These are phyloP conservation scores for Tagetes patula DNA, from an alignment of 129 eudicot genomes.

Conservation along the genomic window DNA sequence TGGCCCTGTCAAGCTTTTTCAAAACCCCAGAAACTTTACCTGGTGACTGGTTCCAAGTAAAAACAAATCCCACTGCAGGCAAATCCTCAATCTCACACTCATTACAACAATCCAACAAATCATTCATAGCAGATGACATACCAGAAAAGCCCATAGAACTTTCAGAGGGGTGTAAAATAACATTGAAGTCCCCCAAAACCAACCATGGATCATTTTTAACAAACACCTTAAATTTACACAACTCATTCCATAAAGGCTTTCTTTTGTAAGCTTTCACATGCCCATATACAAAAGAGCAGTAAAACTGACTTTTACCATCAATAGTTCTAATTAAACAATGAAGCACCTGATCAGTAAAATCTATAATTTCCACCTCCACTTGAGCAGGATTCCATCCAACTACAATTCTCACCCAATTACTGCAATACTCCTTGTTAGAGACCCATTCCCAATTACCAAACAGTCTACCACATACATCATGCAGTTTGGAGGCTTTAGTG, in stretches of 20 bases:
- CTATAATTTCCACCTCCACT: no score
- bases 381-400: no score
- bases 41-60: background rate
- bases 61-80: background rate
- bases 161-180: background rate
- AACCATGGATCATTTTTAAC: background rate
- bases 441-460: no score
- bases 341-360: no score
- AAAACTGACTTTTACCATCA: background rate
- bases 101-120: background rate
- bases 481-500: no score
- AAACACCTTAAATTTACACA: rapidly evolving
- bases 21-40: rapidly evolving
- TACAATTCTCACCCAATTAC: no score
- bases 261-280: background rate
- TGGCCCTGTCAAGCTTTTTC: background rate
- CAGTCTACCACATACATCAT: no score
- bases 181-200: background rate
- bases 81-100: background rate
- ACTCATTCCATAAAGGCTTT: background rate
- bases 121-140: background rate
- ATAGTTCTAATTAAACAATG: no score
- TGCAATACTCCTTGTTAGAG: no score
- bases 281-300: background rate
- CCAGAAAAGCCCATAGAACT: background rate